phyloP scores from a whole-genome alignment of 257 asterid genomes.

The Mitragyna speciosa region DNA sequence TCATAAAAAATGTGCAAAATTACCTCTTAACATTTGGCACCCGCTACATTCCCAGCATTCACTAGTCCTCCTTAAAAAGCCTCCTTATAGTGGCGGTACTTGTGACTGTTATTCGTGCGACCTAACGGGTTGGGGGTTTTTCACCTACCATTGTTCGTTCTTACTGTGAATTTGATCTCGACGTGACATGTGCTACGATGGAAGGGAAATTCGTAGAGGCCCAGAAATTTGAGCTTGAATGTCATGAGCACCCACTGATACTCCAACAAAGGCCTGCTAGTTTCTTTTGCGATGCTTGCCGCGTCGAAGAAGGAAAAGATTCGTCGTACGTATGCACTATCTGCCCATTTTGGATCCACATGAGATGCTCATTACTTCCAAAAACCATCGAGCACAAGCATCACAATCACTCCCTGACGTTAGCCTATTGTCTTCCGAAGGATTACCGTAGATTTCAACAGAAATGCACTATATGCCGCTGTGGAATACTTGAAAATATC shows the following conservation, averaged over 20 bases:
- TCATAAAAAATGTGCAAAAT: not conserved
- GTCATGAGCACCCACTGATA: not conserved
- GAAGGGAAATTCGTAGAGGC: too few species aligned
- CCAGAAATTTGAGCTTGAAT: not conserved
- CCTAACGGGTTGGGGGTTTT: not conserved
- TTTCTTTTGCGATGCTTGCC: not conserved
- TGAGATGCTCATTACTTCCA: not conserved
- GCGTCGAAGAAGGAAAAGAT: not conserved
- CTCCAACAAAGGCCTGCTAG: not conserved
- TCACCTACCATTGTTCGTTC: not conserved
- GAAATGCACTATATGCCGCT: not conserved
- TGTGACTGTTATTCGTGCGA: too few species aligned
- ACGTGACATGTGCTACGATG: not conserved
- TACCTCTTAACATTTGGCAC: not conserved
- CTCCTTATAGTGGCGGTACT: rapidly evolving
- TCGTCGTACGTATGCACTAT: not conserved
- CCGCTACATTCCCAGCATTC: not conserved
- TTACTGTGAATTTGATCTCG: not conserved
- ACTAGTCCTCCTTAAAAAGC: not conserved
- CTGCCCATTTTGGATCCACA: conserved; percentile 11
- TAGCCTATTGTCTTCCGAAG: not conserved
- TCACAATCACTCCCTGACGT: not conserved
- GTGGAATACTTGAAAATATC: rapidly evolving
- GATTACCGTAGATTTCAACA: not conserved
- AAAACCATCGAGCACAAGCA: not conserved